These are phyloP conservation scores for Irpex sp. DNA, from an alignment of 1,284 basidiomycete species.

Conservation along the genomic window DNA sequence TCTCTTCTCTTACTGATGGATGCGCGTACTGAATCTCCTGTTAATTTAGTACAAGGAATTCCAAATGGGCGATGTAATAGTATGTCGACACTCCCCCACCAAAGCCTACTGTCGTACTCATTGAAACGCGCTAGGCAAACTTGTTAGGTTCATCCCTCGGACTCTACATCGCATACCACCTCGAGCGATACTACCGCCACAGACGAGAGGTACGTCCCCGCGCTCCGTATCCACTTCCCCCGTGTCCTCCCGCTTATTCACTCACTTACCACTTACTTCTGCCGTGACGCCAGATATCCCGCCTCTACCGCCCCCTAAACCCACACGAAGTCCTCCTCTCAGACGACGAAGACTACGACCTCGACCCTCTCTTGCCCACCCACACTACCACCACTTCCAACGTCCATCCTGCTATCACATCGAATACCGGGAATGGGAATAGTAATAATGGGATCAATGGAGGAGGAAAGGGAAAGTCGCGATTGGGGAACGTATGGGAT, in stretches of 20 bases:
- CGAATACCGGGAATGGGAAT: too few relatives aligned
- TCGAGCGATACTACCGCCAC: constrained; percentile 72
- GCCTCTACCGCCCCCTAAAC: constrained; percentile 68
- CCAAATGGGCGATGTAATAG: constrained; percentile 72
- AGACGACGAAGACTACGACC: constrained; percentile 44
- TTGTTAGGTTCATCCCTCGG: constrained; percentile 76
- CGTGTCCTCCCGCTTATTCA: constrained; percentile 3
- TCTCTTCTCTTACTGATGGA: not conserved
- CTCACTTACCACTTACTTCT: not conserved
- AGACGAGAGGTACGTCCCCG: constrained; percentile 58
- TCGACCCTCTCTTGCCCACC: constrained; percentile 51
- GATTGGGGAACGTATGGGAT: constrained; percentile 70
- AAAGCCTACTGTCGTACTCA: too few relatives aligned
- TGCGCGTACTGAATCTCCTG: not conserved
- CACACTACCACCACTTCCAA: constrained; percentile 22
- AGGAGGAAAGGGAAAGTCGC: constrained; percentile 8
- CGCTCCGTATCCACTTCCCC: not conserved
- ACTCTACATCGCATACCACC: constrained; percentile 59
- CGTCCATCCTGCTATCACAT: not conserved
- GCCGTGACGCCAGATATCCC: constrained; percentile 50
- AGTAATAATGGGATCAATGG: too few relatives aligned
- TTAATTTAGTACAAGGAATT: constrained; percentile 68
- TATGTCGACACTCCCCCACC: too few relatives aligned
- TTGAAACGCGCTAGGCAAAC: too few relatives aligned
- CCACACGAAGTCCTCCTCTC: constrained; percentile 47